phyloP scores from a whole-genome alignment of 495 filamentous ascomycete species.

The Poronia punctata region DNA sequence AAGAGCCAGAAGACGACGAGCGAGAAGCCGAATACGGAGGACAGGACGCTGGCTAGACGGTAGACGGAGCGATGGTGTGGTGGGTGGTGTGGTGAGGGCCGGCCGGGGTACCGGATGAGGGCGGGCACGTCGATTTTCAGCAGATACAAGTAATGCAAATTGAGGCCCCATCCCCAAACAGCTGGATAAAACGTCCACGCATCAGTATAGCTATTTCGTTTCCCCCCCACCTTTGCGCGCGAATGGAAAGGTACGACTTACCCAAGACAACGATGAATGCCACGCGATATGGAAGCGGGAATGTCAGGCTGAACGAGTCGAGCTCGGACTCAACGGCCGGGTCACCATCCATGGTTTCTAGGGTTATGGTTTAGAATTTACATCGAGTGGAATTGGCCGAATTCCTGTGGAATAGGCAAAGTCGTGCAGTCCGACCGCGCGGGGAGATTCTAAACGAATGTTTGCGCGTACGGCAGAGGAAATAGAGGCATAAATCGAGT shows the following conservation, averaged over 20 bases:
- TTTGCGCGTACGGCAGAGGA: too few relatives aligned
- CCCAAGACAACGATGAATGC: slow-evolving; percentile 73
- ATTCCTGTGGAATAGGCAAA: background rate
- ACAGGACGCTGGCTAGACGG: slow-evolving; percentile 69
- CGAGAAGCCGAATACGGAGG: slow-evolving; percentile 59
- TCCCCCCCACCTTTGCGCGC: too few relatives aligned
- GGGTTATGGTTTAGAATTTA: slow-evolving; percentile 4
- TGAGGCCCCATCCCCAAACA: slow-evolving; percentile 85
- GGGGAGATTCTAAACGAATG: too few relatives aligned
- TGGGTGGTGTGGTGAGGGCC: slow-evolving; percentile 54
- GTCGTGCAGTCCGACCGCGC: too few relatives aligned
- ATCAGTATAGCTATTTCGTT: too few relatives aligned
- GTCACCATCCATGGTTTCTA: slow-evolving; percentile 66
- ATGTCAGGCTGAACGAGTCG: slow-evolving; percentile 74
- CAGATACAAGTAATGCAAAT: slow-evolving; percentile 71
- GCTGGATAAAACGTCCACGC: slow-evolving; percentile 39
- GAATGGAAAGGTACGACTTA: slow-evolving; percentile 33
- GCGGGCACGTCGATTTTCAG: slow-evolving; percentile 73
- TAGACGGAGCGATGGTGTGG: slow-evolving; percentile 76
- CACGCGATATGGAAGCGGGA: slow-evolving; percentile 81
- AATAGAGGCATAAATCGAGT: too few relatives aligned
- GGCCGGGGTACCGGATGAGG: slow-evolving; percentile 70
- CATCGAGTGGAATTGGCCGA: slow-evolving; percentile 11
- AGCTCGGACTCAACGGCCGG: slow-evolving; percentile 71
- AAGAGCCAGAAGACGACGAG: slow-evolving; percentile 75